Percentiles rank a stretch among this genome's conserved stretches.
Evolutionary conservation across 139 green algal species (phyloP).

Genomic region (Chlamydomonas schloesseri): DNA sequence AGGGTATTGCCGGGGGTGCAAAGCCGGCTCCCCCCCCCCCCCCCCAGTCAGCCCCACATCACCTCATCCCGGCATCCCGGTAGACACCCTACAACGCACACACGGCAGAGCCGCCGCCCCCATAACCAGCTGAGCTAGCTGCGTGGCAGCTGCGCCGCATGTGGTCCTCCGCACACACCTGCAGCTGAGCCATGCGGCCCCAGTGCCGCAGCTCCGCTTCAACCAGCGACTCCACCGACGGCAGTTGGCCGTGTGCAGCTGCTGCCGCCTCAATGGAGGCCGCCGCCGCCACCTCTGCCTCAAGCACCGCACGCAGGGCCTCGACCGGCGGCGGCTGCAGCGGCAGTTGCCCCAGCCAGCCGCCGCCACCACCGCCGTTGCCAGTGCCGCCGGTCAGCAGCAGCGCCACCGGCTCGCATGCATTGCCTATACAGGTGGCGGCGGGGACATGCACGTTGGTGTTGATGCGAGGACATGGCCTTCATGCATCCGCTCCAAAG

Average conservation of each 20-base stretch:
- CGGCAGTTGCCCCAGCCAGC: slow-evolving; percentile 2
- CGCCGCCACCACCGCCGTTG: neutral
- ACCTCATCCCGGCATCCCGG: too few species aligned
- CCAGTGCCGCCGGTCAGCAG: neutral
- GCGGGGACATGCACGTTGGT: too few species aligned
- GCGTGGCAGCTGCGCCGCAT: too few species aligned
- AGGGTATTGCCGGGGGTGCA: too few species aligned
- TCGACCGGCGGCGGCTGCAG: neutral
- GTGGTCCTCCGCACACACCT: slow-evolving; percentile 25
- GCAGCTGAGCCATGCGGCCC: slow-evolving; percentile 23
- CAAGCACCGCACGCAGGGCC: neutral
- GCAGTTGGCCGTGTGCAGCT: neutral
- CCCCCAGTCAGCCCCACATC: too few species aligned
- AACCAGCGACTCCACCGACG: neutral
- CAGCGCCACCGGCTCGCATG: neutral
- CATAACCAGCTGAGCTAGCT: too few species aligned
- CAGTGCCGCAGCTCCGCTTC: slow-evolving; percentile 24
- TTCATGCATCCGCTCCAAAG: too few species aligned
- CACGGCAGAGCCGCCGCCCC: too few species aligned
- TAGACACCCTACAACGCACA: too few species aligned
- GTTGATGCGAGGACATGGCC: too few species aligned
- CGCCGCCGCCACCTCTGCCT: neutral
- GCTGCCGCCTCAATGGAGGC: neutral
- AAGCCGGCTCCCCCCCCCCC: too few species aligned
- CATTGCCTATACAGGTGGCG: too few species aligned